phyloP scores from a whole-genome alignment of 2,329 filamentous ascomycete genomes.

The Piedraia hortae region DNA sequence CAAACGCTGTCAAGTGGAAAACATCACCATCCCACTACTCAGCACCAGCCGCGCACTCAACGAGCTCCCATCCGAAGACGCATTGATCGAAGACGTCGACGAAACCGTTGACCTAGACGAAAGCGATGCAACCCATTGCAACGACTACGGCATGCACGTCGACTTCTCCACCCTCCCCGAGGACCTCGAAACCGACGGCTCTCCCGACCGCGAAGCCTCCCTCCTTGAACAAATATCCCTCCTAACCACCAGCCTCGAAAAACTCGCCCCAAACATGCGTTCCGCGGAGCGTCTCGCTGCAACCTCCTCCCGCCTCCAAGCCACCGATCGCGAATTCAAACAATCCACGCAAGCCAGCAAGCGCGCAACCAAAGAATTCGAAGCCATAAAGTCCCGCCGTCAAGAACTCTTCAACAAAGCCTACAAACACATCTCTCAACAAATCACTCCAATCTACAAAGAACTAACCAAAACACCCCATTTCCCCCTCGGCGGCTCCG shows the following conservation, averaged over 20 bases:
- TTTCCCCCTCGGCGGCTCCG: slow-evolving; percentile 75
- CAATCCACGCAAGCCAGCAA: slow-evolving; percentile 49
- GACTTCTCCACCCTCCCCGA: slow-evolving; percentile 63
- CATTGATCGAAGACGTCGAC: slow-evolving; percentile 39
- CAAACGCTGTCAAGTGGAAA: slow-evolving; percentile 74
- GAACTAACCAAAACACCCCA: slow-evolving; percentile 72
- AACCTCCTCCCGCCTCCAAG: slow-evolving; percentile 55
- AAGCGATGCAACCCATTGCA: slow-evolving; percentile 29
- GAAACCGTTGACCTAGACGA: slow-evolving; percentile 72
- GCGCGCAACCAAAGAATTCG: slow-evolving; percentile 56
- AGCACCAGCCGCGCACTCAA: slow-evolving; percentile 46
- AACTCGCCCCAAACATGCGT: slow-evolving; percentile 89
- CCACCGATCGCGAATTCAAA: slow-evolving; percentile 73
- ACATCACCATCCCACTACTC: slow-evolving; percentile 58
- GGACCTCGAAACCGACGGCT: slow-evolving; percentile 50
- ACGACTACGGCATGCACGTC: slow-evolving; percentile 77
- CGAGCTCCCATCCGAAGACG: slow-evolving; percentile 61
- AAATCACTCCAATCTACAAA: slow-evolving; percentile 82
- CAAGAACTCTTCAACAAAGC: slow-evolving; percentile 87
- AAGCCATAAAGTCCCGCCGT: slow-evolving; percentile 52
- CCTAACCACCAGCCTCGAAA: slow-evolving; percentile 58
- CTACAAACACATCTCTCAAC: slow-evolving; percentile 79
- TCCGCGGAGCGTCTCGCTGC: slow-evolving; percentile 74
- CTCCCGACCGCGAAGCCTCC: slow-evolving; percentile 42
- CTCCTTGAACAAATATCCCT: slow-evolving; percentile 52